Conservation (phyloP, 805 yeast species). For the Candida michaelii region DNA sequence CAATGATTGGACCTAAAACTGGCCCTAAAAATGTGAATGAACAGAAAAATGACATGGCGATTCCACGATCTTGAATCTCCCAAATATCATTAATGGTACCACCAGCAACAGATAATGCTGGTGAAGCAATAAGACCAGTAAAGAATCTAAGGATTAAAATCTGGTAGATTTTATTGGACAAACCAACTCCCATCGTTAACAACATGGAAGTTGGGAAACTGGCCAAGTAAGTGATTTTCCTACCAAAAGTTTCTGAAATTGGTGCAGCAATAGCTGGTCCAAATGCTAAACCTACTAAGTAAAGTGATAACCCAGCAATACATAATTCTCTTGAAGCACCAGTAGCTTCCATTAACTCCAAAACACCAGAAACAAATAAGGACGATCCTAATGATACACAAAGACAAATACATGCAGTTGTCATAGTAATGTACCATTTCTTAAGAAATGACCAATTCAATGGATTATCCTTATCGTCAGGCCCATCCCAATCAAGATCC, state of each 20-base stretch:
- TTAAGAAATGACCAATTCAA: conserved; percentile 64
- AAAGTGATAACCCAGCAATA: conserved; percentile 67
- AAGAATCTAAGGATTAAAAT: conserved; percentile 71
- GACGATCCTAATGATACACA: conserved; percentile 78
- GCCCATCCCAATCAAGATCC: conserved; percentile 57
- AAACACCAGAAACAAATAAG: conserved; percentile 63
- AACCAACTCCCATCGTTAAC: conserved; percentile 72
- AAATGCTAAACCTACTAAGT: conserved; percentile 66
- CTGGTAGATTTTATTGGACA: conserved; percentile 58
- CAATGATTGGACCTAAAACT: conserved; percentile 71
- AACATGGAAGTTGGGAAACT: conserved; percentile 68
- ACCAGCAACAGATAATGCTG: conserved; percentile 81
- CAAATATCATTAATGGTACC: conserved; percentile 83
- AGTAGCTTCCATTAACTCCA: conserved; percentile 49
- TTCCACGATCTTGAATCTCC: conserved; percentile 53
- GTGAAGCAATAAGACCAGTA: conserved; percentile 74
- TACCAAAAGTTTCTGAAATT: conserved; percentile 65
- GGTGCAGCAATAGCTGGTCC: conserved; percentile 77
- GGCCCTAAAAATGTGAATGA: conserved; percentile 82
- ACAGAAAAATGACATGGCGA: conserved; percentile 79
- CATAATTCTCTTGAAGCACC: conserved; percentile 60
- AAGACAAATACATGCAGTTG: conserved; percentile 62
- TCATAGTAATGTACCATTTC: conserved; percentile 66
- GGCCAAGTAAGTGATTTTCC: conserved; percentile 57
- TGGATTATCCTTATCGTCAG: conserved; percentile 63